Base-by-base conservation (phyloP, 1,139 yeast species). In the Candida pseudoviswanathii region DNA sequence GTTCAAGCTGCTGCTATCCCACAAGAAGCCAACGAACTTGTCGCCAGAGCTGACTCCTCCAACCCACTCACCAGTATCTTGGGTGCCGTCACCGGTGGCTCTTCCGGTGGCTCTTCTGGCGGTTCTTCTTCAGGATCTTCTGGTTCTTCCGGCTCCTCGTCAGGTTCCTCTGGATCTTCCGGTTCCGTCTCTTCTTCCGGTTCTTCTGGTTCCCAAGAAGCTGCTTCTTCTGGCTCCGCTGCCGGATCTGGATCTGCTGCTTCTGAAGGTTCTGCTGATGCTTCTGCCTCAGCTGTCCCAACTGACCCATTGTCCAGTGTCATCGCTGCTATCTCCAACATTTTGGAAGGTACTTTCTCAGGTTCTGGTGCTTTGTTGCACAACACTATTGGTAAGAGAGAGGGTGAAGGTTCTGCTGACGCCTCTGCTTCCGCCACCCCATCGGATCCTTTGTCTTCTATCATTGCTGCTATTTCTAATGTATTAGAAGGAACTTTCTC, bases 1-100 rank as follows among this genome's bases (percentile, higher is more conserved):
- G n/a, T 30, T 16, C 43, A 40, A 40, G 43, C 43, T 40, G 43
- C 43, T 40, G 43, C 9, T 29, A 40, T 40, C 9, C 43, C 43
- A 40, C 33, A 40, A 40, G n/a, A 11, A 11, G 11, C 11, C 21
- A 26, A 16, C 7, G 33, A 40, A 16, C 43, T 40, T 40, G 26
- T 21, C 30, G 43, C 25, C 11, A 40, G 43, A 40, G 37, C 7
- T 22, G 37, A 30, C 5, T 30, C 27, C 9, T 31, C 37, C 29
- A 27, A 25, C 11, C 36, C 37, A 27, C 5, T 31, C 4, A 16
- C 37, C 7, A 26, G 37, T 36, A 11, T 8, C 21, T 31, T 9
- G 8, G 46, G 29, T 11, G 38, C 24, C 3, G 8, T 11, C 16
- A 16, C 32, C 10, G 32, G 37, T 1, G 26, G 27, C 1, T 4